Percentiles rank a stretch among this genome's conserved stretches.
Evolutionary conservation across 768 basidiomycete species (phyloP).

Genomic region (Lanmaoa pseudosensibilis): DNA sequence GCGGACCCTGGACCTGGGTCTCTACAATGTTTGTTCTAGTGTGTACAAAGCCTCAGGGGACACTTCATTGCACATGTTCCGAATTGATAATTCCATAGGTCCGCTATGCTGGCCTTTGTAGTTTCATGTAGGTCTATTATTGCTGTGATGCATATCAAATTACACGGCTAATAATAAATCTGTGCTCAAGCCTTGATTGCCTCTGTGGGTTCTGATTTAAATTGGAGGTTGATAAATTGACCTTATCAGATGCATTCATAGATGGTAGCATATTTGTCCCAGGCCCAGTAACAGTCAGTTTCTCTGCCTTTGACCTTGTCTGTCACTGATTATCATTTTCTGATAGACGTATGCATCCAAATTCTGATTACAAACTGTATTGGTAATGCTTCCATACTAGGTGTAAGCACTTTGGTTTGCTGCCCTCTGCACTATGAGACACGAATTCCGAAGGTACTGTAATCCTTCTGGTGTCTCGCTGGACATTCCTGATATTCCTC

Average conservation of each 20-base stretch:
- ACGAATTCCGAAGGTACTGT: neutral
- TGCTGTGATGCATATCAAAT: no score
- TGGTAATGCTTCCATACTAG: neutral
- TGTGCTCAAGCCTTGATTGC: no score
- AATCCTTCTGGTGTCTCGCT: neutral
- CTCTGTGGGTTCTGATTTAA: no score
- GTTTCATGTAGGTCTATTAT: no score
- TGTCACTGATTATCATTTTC: neutral
- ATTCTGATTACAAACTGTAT: neutral
- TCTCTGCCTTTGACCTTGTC: neutral
- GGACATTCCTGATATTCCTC: neutral
- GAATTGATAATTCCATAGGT: no score
- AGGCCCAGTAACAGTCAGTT: no score
- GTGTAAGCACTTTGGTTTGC: neutral
- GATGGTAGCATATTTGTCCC: no score
- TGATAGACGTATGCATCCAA: neutral
- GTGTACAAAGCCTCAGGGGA: neutral
- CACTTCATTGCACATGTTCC: neutral
- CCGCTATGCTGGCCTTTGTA: no score
- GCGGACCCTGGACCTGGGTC: neutral
- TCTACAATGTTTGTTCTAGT: neutral
- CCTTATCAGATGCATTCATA: no score
- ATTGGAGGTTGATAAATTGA: no score
- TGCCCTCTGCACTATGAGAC: neutral
- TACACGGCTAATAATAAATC: no score